A percentile compares a stretch with the other conserved stretches of the same genome.
Conservation (phyloP, 2,329 filamentous ascomycete species). For the Aspergillus pseudoterreus region DNA sequence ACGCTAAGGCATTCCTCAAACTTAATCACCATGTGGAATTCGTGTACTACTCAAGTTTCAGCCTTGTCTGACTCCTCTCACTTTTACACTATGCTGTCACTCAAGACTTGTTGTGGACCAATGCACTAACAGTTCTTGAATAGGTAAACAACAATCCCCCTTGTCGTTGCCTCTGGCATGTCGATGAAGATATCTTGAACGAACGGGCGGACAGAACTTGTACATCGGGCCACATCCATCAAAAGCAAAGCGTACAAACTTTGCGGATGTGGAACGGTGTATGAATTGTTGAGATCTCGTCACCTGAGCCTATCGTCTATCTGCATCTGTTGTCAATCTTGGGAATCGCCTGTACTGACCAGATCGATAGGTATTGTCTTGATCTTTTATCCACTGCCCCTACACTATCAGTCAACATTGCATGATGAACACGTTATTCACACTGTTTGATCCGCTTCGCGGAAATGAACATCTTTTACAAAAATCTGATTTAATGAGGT, state of each 20-base stretch:
- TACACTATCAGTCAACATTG: constrained; percentile 35
- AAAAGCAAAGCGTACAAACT: constrained; percentile 62
- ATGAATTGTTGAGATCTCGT: constrained; percentile 67
- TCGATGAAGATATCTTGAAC: constrained; percentile 63
- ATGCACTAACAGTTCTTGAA: constrained; percentile 28
- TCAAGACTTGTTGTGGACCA: constrained; percentile 12
- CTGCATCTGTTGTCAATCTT: constrained; percentile 17
- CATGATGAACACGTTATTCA: constrained; percentile 67
- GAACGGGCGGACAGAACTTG: constrained; percentile 66
- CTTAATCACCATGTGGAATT: constrained; percentile 63
- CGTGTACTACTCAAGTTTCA: constrained; percentile 61
- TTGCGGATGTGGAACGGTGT: constrained; percentile 53
- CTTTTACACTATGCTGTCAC: constrained; percentile 13
- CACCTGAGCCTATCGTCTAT: constrained; percentile 51
- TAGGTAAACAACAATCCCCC: constrained; percentile 30
- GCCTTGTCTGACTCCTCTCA: constrained; percentile 58
- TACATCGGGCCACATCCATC: constrained; percentile 48
- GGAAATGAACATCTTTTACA: constrained; percentile 59
- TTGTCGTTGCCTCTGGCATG: constrained; percentile 13
- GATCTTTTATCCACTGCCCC: constrained; percentile 12
- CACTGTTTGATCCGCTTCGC: constrained; percentile 63
- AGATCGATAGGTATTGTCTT: constrained; percentile 24
- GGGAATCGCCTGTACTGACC: constrained; percentile 18
- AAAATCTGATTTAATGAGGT: constrained; percentile 73
- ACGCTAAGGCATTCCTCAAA: constrained; percentile 67